Conservation (phyloP, 345 rosid species). For the Citrus sp. region DNA sequence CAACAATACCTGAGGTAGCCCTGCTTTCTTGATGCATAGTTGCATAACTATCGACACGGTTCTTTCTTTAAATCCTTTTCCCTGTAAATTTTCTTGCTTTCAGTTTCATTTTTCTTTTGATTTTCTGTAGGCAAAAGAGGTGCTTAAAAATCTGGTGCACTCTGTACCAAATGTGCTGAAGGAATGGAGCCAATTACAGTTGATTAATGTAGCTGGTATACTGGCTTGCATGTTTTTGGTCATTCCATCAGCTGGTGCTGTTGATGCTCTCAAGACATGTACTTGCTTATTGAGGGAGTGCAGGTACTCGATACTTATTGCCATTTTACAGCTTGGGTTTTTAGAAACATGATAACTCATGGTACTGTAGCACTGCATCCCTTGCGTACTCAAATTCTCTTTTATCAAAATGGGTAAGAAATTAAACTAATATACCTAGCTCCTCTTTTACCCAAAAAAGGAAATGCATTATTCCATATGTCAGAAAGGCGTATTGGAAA, state of each 20-base stretch:
- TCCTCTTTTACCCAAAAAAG: not conserved
- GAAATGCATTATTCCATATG: not conserved
- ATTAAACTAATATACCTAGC: not conserved
- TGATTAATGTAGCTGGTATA: slow-evolving; percentile 48
- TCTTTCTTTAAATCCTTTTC: not conserved
- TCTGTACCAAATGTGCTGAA: slow-evolving; percentile 29
- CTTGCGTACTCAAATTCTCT: not conserved
- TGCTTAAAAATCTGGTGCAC: slow-evolving; percentile 32
- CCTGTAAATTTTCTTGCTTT: not conserved
- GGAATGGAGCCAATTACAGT: slow-evolving; percentile 36
- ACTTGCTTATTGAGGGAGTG: slow-evolving; percentile 82
- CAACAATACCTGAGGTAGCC: slow-evolving; percentile 33
- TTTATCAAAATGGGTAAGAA: not conserved
- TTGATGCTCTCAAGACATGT: slow-evolving; percentile 93
- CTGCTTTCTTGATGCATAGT: slow-evolving; percentile 1
- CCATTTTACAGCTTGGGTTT: not conserved
- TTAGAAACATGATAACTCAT: not conserved
- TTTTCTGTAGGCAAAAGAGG: slow-evolving; percentile 30
- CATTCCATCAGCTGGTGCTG: slow-evolving; percentile 85
- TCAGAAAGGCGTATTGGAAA: not conserved
- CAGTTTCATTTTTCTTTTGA: not conserved
- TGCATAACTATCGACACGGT: not conserved
- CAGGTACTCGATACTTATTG: slow-evolving; percentile 50
- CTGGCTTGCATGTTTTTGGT: slow-evolving; percentile 58
- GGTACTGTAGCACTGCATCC: not conserved